Percentiles rank a stretch among this genome's conserved stretches.
Conservation (phyloP, 805 yeast genomes). For the Wickerhamiella musiphila region DNA sequence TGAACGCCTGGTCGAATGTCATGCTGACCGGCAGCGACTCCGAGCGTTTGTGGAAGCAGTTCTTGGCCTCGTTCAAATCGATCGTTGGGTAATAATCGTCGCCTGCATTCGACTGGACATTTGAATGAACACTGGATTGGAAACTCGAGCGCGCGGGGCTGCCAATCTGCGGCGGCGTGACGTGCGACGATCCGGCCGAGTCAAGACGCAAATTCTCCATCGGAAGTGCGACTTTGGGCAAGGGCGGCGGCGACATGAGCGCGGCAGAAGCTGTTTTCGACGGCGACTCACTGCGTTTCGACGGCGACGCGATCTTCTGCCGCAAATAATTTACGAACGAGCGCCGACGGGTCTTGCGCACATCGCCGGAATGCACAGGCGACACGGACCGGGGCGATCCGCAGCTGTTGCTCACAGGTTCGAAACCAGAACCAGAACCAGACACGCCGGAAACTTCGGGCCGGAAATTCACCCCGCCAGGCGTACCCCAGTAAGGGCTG, state of each 20-base stretch:
- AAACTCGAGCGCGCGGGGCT: constrained; percentile 3
- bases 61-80: constrained; percentile 15
- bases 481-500: background rate
- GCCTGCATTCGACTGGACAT: background rate
- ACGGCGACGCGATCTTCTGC: constrained; percentile 2
- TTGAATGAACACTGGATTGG: constrained; percentile 5
- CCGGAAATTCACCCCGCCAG: too few species aligned
- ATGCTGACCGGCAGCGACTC: constrained; percentile 7
- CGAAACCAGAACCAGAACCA: background rate
- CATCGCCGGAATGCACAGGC: too few species aligned
- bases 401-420: background rate
- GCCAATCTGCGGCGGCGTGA: background rate
- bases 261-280: background rate
- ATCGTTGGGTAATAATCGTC: constrained; percentile 10
- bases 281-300: too few species aligned
- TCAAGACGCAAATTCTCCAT: constrained; percentile 3
- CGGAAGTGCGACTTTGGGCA: background rate
- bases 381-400: constrained; percentile 1
- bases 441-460: background rate
- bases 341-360: constrained; percentile 12
- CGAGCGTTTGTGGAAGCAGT: constrained; percentile 11
- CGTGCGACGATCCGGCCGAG: background rate
- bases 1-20: constrained; percentile 14
- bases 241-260: too few species aligned
- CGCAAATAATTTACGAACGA: constrained; percentile 12